Evolutionary conservation across 2,329 filamentous ascomycete genomes (phyloP).

Genomic region (Pseudopithomyces chartarum): DNA sequence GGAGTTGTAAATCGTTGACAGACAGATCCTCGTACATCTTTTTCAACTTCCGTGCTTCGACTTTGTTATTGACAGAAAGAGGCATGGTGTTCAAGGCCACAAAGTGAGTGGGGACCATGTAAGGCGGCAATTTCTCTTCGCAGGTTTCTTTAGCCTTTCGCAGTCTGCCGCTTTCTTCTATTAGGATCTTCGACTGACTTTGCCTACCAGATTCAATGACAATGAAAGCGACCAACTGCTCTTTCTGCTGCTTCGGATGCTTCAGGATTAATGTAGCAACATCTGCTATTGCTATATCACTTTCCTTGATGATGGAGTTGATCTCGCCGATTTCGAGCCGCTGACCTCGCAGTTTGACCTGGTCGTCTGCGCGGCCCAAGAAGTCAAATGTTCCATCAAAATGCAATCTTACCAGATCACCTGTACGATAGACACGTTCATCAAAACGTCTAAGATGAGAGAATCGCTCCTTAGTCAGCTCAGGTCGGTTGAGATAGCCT

Average conservation of each 20-base stretch:
- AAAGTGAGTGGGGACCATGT: constrained; percentile 91
- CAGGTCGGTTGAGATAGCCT: constrained; percentile 80
- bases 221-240: constrained; percentile 80
- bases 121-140: constrained; percentile 70
- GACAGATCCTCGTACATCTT: constrained; percentile 67
- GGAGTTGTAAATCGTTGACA: constrained; percentile 64
- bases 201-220: constrained; percentile 30
- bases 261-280: constrained; percentile 78
- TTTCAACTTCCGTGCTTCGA: constrained; percentile 73
- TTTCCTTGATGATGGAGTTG: constrained; percentile 76
- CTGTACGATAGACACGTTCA: constrained; percentile 76
- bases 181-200: constrained; percentile 23
- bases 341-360: constrained; percentile 90
- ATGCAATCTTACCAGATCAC: constrained; percentile 82
- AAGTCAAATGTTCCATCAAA: constrained; percentile 86
- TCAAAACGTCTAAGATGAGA: constrained; percentile 60
- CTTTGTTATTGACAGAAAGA: constrained; percentile 87
- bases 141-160: constrained; percentile 60
- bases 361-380: constrained; percentile 84
- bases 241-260: constrained; percentile 73
- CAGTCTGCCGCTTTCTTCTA: constrained; percentile 24
- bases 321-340: constrained; percentile 90
- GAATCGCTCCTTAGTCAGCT: constrained; percentile 80
- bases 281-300: constrained; percentile 64
- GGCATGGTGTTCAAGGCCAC: constrained; percentile 74